Base-by-base conservation (phyloP, 192 early-diverging fungal species). In the Umbelopsis sp. region DNA sequence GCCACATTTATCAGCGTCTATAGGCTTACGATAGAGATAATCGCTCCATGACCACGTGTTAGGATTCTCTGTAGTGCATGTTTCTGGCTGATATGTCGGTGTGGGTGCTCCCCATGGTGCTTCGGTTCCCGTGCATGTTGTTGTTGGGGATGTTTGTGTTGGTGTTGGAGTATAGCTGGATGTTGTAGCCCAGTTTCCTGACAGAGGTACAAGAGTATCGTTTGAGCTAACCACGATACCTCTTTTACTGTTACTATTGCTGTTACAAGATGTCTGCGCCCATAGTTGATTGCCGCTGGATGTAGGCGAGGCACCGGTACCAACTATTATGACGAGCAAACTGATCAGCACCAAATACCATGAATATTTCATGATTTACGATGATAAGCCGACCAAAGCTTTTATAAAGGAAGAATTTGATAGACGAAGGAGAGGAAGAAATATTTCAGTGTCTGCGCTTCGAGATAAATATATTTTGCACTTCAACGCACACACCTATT, bases 121-220 rank as follows among this genome's bases (percentile, higher is more conserved):
- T 34, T 62, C 17, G 56, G 71, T 72, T 22, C 56, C 59, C 7
- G 71, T 72, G 17, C 56, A 12, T 6, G 36, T 72, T 22, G 50
- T 43, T n/a, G 51, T 71, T 43, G 54, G 7, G 26, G 70, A 38
- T 62, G 31, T 72, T 17, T 62, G 31, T 12, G 56, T 62, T n/a
- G 56, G 56, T 32, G 56, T 34, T 3, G 56, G 26, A 0, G 26
- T 32, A 4, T 14, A 20, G 10, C 25, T 62, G 1, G 56, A 62
- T 0, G 56, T 62, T 0, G 56, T 62, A 36, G 56, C 56, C 56
- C 56, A 62, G 56, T 62, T 62, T 0, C 56, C 56, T 20, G 26
- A 22, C 4, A 62, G 56, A 1, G 56, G 56, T 32, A 34, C 16
- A n/a, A 62, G 26, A 11, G 56, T 34, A 17, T 29, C 56, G 17